These are phyloP conservation scores for Trichoderma asperellum DNA, from an alignment of 2,329 filamentous ascomycete genomes.

Conservation along the genomic window DNA sequence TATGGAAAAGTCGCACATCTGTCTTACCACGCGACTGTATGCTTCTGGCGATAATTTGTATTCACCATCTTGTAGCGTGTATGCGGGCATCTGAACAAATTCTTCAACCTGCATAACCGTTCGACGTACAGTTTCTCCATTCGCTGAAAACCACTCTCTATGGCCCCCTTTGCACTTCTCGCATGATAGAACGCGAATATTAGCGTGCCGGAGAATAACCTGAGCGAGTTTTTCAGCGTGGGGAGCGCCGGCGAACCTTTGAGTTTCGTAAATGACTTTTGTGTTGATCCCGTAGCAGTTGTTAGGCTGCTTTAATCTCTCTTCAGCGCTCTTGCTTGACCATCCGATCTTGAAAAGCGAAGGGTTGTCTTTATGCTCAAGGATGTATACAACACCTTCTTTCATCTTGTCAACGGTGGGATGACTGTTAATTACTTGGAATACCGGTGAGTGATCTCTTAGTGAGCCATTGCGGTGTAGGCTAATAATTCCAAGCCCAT, in stretches of 20 bases:
- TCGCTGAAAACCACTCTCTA: slow-evolving; percentile 10
- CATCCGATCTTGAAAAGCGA: slow-evolving; percentile 5
- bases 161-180: not conserved
- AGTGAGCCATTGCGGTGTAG: slow-evolving; percentile 8
- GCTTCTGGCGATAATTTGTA: slow-evolving; percentile 17
- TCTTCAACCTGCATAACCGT: slow-evolving; percentile 1
- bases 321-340: slow-evolving; percentile 13
- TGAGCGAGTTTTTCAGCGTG: not conserved
- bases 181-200: slow-evolving; percentile 11
- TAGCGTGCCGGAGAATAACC: slow-evolving; percentile 1
- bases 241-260: not conserved
- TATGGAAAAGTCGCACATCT: slow-evolving; percentile 19
- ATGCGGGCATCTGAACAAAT: slow-evolving; percentile 15
- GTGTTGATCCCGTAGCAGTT: slow-evolving; percentile 13
- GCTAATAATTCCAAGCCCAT: not conserved
- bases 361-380: not conserved
- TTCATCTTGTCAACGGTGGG: not conserved
- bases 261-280: not conserved
- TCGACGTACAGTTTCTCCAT: not conserved
- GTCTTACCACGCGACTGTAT: not conserved
- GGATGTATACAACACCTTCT: slow-evolving; percentile 14
- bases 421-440: slow-evolving; percentile 5
- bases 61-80: not conserved
- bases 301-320: not conserved
- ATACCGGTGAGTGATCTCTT: slow-evolving; percentile 18